Base-by-base conservation (phyloP, 2,329 filamentous ascomycete genomes). In the Tolypocladium pustulatum region DNA sequence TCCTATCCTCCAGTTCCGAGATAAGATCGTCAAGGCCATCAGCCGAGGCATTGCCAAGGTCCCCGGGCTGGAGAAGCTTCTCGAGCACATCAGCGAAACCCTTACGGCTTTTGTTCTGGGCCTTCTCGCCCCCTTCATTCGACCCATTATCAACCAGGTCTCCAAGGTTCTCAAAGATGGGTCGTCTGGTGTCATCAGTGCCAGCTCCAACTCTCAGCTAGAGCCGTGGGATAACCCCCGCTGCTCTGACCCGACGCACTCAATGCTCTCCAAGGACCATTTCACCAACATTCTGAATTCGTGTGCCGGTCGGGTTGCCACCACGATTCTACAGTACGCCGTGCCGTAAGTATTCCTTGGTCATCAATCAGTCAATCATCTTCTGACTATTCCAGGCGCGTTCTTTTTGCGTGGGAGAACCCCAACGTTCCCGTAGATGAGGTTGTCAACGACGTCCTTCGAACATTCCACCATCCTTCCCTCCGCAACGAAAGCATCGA, bases 381-480 rank as follows among this genome's bases (percentile, higher is more conserved):
- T 57, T 49, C 27, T 62, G 40, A 57, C 53, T 13, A 17, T 32
- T 40, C 8, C 13, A 32, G 85, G 82, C 89, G 93, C 40, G 77
- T 97, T 54, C 80, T 99, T 25, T 96, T 93, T 69, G 93, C 92
- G 4, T 97, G 92, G 91, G 90, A 97, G 63, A 89, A 97, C 69
- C 83, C 88, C 3, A 85, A 87, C 51, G 86, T 96, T 0, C 84
- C 90, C 0, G 87, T 94, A 4, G 83, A 95, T 41, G 89, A 95
- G 72, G 88, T 97, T 0, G 79, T 92, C 62, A 79, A 90, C 62
- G 93, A 97, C 65, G 84, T 95, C 46, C 76, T 91, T 54, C 83
- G 84, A 30, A 86, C 90, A 13, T 96, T 97, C 76, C 94, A 99
- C 71, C 94, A 99, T 69, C 94, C 94, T 1, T 88, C 89, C 8